phyloP scores from a whole-genome alignment of 116 monocot species.

The Zostera marina region DNA sequence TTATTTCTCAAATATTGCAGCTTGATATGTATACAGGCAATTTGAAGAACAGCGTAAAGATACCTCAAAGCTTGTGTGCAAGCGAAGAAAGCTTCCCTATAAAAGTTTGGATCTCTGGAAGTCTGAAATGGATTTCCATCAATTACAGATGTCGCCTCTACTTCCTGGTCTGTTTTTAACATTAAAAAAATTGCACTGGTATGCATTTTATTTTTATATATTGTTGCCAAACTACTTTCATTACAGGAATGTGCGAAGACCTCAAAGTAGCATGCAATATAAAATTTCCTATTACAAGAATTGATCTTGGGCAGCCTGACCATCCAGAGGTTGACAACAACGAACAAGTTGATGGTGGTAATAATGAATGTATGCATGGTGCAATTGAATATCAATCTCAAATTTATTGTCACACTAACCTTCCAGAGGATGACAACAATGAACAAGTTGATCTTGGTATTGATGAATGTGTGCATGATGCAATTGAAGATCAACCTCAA shows the following conservation, averaged over 20 bases:
- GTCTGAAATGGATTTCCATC: slow-evolving; percentile 8
- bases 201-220: background rate
- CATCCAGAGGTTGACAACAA: background rate
- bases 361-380: background rate
- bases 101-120: slow-evolving; percentile 30
- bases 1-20: background rate
- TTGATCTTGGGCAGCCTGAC: background rate
- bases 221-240: background rate
- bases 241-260: slow-evolving; percentile 36
- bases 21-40: slow-evolving; percentile 19
- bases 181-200: background rate
- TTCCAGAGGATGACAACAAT: too few relatives aligned
- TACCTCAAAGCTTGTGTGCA: slow-evolving; percentile 18
- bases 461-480: background rate
- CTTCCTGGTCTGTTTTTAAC: slow-evolving; percentile 26
- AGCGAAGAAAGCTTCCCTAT: slow-evolving; percentile 41
- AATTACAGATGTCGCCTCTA: slow-evolving; percentile 28
- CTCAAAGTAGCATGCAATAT: slow-evolving; percentile 28
- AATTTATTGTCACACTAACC: too few relatives aligned
- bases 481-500: too few relatives aligned
- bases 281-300: slow-evolving; percentile 17
- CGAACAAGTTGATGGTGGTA: slow-evolving; percentile 3
- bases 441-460: slow-evolving; percentile 1
- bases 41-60: slow-evolving; percentile 39
- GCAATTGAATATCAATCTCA: too few relatives aligned